Evolutionary conservation across 2,329 filamentous ascomycete species (phyloP), one percentile per base, ranked within the genome.

Genomic region (Fusarium marasasianum): DNA sequence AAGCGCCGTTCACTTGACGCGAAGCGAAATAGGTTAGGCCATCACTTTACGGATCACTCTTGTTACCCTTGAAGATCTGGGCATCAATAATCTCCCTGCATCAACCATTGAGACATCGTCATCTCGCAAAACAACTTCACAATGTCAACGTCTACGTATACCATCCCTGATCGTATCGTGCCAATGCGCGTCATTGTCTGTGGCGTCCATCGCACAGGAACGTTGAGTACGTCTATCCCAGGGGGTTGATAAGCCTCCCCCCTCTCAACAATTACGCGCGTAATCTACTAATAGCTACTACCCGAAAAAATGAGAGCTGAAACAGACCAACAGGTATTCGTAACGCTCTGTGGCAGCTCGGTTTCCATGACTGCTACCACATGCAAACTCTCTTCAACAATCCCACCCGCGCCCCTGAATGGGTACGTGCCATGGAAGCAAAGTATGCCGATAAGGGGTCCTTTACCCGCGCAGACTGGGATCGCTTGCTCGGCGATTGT

Each of bases 401-500:
- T 44, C 66, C 77, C 24, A 65, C 74, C 3, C 65, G 81, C 22
- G 68, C 71, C 5, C 67, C 76, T 20, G 73, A 80, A 66, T 83
- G 81, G 81, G 64, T 79, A 53, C 76, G 75, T 31, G 80, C 81
- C 54, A 71, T 81, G 41, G 78, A 81, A 53, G 78, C 77, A 64
- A 83, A 81, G 66, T 83, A 79, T 65, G 77, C 69, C 55, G 78
- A 73, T 62, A 77, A 76, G 33, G 79, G 77, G 15, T 54, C 77
- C 31, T 80, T 83, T 60, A 78, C 76, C n/a, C 82, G 80, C 48
- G 74, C 79, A 24, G 84, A 86, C 69, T 87, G 85, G 81, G 86
- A 88, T 77, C 79, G 80, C 64, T 78, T 87, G 12, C 82, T 87
- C 54, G 84, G 83, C 51, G 76, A 82, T 31, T 85, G 81, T 73